Evolutionary conservation across 2,329 filamentous ascomycete genomes (phyloP).

Genomic region (Beauveria bassiana): DNA sequence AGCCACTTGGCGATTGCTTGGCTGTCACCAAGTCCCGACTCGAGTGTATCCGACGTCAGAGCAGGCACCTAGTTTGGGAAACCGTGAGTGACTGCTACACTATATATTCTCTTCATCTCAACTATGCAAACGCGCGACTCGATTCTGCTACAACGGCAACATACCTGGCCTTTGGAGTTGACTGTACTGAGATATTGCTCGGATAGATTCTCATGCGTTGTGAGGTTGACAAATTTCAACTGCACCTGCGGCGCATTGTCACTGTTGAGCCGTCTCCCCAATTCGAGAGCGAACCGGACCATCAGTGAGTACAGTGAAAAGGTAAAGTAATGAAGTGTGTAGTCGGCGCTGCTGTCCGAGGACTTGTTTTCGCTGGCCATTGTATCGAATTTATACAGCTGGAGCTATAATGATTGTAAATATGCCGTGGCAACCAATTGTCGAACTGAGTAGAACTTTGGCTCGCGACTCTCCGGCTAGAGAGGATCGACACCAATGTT

Average conservation of each 20-base stretch:
- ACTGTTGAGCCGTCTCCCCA: slow-evolving; percentile 19
- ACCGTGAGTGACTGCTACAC: not conserved
- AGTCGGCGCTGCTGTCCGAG: slow-evolving; percentile 10
- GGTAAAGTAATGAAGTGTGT: slow-evolving; percentile 23
- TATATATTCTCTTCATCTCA: not conserved
- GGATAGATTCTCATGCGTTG: slow-evolving; percentile 20
- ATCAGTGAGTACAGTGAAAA: slow-evolving; percentile 25
- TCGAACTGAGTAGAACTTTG: not conserved
- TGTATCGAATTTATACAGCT: not conserved
- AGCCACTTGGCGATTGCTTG: slow-evolving; percentile 22
- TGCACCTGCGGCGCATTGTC: slow-evolving; percentile 19
- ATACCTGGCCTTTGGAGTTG: slow-evolving; percentile 22
- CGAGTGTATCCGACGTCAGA: slow-evolving; percentile 20
- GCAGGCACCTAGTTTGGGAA: slow-evolving; percentile 18
- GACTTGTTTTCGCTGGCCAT: not conserved
- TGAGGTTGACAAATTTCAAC: slow-evolving; percentile 21
- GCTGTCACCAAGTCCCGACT: slow-evolving; percentile 20
- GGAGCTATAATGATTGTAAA: not conserved
- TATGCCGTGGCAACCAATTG: not conserved
- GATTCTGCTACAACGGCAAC: slow-evolving; percentile 1
- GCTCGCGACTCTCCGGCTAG: not conserved
- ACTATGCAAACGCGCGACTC: not conserved
- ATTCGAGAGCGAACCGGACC: slow-evolving; percentile 22
- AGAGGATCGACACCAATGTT: not conserved
- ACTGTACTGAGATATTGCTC: slow-evolving; percentile 21